phyloP scores from a whole-genome alignment of 1,284 basidiomycete genomes.

The Cutaneotrichosporon curvatum region DNA sequence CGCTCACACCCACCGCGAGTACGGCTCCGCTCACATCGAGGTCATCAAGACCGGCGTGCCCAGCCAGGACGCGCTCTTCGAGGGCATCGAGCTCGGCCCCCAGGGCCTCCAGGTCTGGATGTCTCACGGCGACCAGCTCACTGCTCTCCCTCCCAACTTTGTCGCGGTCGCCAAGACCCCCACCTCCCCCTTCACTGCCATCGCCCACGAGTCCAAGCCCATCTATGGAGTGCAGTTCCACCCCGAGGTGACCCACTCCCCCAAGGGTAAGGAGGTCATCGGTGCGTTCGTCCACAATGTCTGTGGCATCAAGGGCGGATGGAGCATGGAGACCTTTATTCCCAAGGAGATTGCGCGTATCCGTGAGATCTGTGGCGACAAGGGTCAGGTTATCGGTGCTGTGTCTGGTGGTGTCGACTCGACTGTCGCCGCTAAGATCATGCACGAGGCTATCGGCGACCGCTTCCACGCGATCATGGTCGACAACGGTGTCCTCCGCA shows the following conservation, averaged over 20 bases:
- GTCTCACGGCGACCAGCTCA: conserved; percentile 96
- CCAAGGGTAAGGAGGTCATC: conserved; percentile 84
- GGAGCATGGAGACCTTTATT: conserved; percentile 98
- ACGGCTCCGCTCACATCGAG: conserved; percentile 80
- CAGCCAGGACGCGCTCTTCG: conserved; percentile 71
- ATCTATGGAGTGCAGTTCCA: conserved; percentile 99
- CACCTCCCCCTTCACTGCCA: conserved; percentile 86
- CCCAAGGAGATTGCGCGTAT: conserved; percentile 95
- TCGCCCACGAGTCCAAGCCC: conserved; percentile 82
- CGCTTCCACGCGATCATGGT: conserved; percentile 99
- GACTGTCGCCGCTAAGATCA: conserved; percentile 95
- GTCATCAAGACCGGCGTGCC: conserved; percentile 61
- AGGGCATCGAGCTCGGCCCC: conserved; percentile 57
- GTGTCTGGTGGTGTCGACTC: conserved; percentile 98
- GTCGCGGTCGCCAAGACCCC: conserved; percentile 79
- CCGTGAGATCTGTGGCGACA: conserved; percentile 87
- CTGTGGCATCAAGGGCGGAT: conserved; percentile 72
- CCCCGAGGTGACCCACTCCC: conserved; percentile 95
- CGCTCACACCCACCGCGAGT: conserved; percentile 87
- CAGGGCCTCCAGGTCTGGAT: conserved; percentile 92
- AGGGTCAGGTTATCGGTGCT: conserved; percentile 93
- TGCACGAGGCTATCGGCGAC: conserved; percentile 99
- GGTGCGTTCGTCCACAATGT: conserved; percentile 78
- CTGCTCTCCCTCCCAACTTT: conserved; percentile 72
- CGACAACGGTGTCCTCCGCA: conserved; percentile 92